Evolutionary conservation across 2,329 filamentous ascomycete genomes (phyloP), one percentile per base, ranked within the genome.

Genomic region (Phaeoacremonium minimum): DNA sequence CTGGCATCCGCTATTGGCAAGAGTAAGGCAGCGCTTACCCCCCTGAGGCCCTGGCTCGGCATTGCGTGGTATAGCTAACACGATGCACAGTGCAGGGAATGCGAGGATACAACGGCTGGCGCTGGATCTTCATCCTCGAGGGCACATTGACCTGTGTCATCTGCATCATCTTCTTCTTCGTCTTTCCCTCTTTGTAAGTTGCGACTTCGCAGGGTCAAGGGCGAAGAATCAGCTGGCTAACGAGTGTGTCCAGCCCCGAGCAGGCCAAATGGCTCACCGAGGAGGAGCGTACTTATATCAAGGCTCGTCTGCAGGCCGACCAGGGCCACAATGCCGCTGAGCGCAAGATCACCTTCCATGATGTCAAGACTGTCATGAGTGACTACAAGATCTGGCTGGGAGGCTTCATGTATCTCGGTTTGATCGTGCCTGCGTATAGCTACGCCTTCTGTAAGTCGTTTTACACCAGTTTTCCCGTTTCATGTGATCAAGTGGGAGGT

Each of bases 1-100:
- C 71, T 96, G 5, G 90, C 90, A 1, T 83, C 80, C 2, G 90
- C 83, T 0, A 94, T 96, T 44, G 87, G 87, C n/a, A 87, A 93
- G 52, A 90, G 58, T 62, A 46, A 16, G 59, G 16, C 28, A n/a
- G 12, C 14, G 18, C 33, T 40, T 50, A 30, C 46, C 32, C 7
- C 14, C 15, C 16, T 9, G 6, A 13, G 28, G 4, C 12, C 3
- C 5, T 3, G 7, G 8, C 7, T 18, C 7, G 8, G 8, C 9
- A 6, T 12, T n/a, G n/a, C n/a, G n/a, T n/a, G n/a, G n/a, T 17
- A 15, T 30, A 13, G 16, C 17, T 26, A 4, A 28, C 30, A 1
- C 6, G 9, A 9, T 32, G 9, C 4, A 2, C 8, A 63, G 58
- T 95, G 86, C 76, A 88, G 46, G 75, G 76, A 4, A 45, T 85